A percentile compares a stretch with the other conserved stretches of the same genome.
phyloP scores from a whole-genome alignment of 2,329 filamentous ascomycete genomes.

The Pestalotiopsis sp. region DNA sequence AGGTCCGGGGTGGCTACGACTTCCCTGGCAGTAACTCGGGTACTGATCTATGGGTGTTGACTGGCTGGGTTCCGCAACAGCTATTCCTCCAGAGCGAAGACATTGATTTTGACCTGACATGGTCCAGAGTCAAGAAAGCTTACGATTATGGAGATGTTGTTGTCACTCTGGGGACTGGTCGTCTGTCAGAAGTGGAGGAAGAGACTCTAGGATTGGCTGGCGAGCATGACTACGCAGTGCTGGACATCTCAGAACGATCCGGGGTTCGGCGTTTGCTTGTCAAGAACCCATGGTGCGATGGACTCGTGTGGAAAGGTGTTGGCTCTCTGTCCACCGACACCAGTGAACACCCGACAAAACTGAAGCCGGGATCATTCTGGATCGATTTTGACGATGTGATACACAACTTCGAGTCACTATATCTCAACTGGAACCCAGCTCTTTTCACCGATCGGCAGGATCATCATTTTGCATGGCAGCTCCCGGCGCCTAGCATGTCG shows the following conservation, averaged over 20 bases:
- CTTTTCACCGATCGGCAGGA: conserved; percentile 84
- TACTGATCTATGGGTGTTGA: conserved; percentile 90
- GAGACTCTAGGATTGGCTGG: conserved; percentile 79
- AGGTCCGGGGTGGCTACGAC: conserved; percentile 93
- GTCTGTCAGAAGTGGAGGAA: conserved; percentile 77
- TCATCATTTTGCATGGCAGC: conserved; percentile 84
- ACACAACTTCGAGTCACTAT: conserved; percentile 93
- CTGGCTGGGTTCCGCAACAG: conserved; percentile 96
- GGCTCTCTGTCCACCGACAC: conserved; percentile 33
- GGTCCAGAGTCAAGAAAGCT: conserved; percentile 74
- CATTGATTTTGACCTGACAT: conserved; percentile 73
- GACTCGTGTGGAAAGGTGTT: conserved; percentile 69
- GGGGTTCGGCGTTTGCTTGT: conserved; percentile 73
- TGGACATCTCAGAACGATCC: conserved; percentile 70
- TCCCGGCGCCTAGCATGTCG: conserved; percentile 48
- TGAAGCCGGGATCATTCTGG: conserved; percentile 83
- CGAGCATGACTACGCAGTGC: conserved; percentile 91
- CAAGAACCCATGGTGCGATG: conserved; percentile 96
- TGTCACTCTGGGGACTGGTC: conserved; percentile 87
- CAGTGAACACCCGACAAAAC: conserved; percentile 30
- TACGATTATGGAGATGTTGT: conserved; percentile 82
- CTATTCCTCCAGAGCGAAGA: conserved; percentile 88
- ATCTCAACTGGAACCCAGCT: conserved; percentile 94
- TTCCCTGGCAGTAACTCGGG: conserved; percentile 97
- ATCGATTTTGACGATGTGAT: conserved; percentile 85